phyloP scores from a whole-genome alignment of 176 grass and related monocot genomes.

The Lolium rigidum region DNA sequence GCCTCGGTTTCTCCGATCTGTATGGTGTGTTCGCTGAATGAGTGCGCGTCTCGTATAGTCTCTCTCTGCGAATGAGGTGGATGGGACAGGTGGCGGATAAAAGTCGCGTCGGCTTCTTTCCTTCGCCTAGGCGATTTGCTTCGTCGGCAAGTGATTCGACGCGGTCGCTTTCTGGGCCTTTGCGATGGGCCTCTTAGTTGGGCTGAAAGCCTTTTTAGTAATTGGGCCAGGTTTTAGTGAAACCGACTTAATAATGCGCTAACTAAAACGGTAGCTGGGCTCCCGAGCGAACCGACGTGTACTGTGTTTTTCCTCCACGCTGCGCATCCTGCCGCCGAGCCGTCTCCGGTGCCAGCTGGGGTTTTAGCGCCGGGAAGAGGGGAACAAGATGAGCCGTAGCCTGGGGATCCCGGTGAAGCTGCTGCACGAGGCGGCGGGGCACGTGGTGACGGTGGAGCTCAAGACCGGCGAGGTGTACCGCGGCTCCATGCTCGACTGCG shows the following conservation, averaged over 20 bases:
- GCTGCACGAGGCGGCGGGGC: constrained; percentile 90
- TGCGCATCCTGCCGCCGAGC: background rate
- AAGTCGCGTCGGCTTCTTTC: constrained; percentile 26
- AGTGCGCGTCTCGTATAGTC: constrained; percentile 11
- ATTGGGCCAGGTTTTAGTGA: background rate
- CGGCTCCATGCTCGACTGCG: constrained; percentile 69
- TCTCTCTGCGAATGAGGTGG: constrained; percentile 1
- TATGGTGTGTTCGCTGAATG: constrained; percentile 23
- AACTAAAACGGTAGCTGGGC: background rate
- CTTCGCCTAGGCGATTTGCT: constrained; percentile 41
- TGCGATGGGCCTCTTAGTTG: background rate
- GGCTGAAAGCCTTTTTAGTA: background rate
- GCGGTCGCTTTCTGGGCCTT: constrained; percentile 5
- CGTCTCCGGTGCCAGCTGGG: constrained; percentile 23
- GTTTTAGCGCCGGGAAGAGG: constrained; percentile 21
- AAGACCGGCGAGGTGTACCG: constrained; percentile 83
- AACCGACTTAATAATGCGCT: background rate
- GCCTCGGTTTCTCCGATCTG: constrained; percentile 56
- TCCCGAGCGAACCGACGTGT: background rate
- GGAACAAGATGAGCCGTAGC: constrained; percentile 79
- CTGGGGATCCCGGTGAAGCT: constrained; percentile 94
- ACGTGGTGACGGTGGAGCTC: constrained; percentile 93
- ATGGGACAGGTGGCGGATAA: constrained; percentile 57
- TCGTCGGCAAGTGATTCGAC: constrained; percentile 51
- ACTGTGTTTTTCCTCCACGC: background rate